A percentile compares a stretch with the other conserved stretches of the same genome.
Evolutionary conservation across 129 eudicot species (phyloP).

Genomic region (Chrysanthemum seticuspe): DNA sequence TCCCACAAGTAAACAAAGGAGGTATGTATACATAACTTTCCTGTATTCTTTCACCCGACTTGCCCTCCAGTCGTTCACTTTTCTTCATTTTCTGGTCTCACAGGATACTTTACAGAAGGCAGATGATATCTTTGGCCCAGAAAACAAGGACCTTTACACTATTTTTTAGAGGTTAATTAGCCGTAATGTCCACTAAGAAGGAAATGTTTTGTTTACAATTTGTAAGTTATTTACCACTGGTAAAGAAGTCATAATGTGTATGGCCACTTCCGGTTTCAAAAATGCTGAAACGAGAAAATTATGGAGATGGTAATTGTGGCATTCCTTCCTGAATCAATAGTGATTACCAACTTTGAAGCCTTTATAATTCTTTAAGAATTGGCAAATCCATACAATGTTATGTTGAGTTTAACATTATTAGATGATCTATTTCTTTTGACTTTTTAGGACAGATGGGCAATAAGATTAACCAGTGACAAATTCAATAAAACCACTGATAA

Average conservation of each 20-base stretch:
- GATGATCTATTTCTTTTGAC: not conserved
- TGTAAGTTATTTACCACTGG: conserved; percentile 7
- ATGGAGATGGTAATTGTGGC: not conserved
- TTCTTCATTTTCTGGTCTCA: conserved; percentile 3
- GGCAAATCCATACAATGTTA: not conserved
- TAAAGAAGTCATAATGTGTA: conserved; percentile 11
- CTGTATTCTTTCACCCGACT: not conserved
- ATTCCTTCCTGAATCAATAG: not conserved
- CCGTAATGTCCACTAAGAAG: conserved; percentile 63
- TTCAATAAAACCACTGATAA: not conserved
- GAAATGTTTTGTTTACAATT: not conserved
- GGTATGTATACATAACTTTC: conserved; percentile 41
- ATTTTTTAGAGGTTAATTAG: conserved; percentile 79
- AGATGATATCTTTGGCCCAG: conserved; percentile 87
- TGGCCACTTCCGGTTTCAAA: not conserved
- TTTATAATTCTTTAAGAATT: not conserved
- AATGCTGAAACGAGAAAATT: conserved; percentile 8
- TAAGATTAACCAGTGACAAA: not conserved
- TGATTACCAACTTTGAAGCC: not conserved
- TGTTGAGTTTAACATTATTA: not conserved
- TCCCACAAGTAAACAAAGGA: conserved; percentile 96
- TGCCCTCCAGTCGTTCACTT: not conserved
- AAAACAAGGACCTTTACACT: conserved; percentile 82
- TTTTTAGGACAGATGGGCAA: not conserved
- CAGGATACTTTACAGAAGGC: conserved; percentile 88